phyloP scores from a whole-genome alignment of 768 basidiomycete species.

The Boletus sp. region DNA sequence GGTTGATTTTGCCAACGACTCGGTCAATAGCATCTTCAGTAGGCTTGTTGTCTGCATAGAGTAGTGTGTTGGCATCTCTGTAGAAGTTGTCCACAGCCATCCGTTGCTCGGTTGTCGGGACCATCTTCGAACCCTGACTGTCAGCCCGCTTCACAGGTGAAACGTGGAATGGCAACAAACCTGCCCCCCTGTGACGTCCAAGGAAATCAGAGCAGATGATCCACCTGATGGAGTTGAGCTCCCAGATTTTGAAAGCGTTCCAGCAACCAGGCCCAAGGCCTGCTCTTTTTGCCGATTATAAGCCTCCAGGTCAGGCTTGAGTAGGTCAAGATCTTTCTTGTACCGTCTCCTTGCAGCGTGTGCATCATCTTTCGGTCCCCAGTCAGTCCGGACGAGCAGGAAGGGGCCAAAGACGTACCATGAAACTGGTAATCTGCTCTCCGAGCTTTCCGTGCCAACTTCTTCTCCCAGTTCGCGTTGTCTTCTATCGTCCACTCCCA shows the following conservation, averaged over 20 bases:
- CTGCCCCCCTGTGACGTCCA: slow-evolving; percentile 47
- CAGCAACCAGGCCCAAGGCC: slow-evolving; percentile 69
- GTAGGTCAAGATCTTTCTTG: slow-evolving; percentile 84
- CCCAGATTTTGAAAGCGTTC: slow-evolving; percentile 50
- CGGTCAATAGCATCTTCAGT: slow-evolving; percentile 93
- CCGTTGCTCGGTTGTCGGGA: slow-evolving; percentile 57
- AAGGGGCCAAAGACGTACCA: slow-evolving; percentile 46
- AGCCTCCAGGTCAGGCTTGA: slow-evolving; percentile 82
- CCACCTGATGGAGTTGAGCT: slow-evolving; percentile 31
- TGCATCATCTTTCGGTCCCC: slow-evolving; percentile 65
- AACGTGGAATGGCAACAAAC: slow-evolving; percentile 29
- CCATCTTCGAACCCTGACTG: slow-evolving; percentile 34
- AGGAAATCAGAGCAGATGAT: slow-evolving; percentile 42
- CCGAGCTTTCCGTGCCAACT: slow-evolving; percentile 74
- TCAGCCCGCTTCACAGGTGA: slow-evolving; percentile 6
- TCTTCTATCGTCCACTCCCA: slow-evolving; percentile 66
- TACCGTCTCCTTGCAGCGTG: slow-evolving; percentile 87
- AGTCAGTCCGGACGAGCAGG: neutral
- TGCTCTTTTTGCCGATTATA: slow-evolving; percentile 91
- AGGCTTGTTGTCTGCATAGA: slow-evolving; percentile 95
- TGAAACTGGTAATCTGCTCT: slow-evolving; percentile 90
- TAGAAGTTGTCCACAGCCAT: slow-evolving; percentile 80
- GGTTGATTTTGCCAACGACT: slow-evolving; percentile 87
- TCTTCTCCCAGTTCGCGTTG: slow-evolving; percentile 37
- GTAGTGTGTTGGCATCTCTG: slow-evolving; percentile 86